Conservation (phyloP, 148 eudicot species). For the Rhododendron kiyosumense region DNA sequence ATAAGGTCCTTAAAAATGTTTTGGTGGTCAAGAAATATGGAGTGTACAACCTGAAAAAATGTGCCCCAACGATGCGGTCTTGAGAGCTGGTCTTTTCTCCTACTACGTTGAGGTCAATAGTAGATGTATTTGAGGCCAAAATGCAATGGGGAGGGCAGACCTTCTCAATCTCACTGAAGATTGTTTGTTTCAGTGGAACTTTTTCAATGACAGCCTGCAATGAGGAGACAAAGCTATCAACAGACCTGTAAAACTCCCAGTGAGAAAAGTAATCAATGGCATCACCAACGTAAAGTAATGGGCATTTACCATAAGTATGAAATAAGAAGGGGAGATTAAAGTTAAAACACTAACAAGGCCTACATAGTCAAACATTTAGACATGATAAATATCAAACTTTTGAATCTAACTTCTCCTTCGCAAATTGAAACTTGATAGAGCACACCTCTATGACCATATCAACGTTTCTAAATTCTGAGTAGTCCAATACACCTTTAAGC, state of each 20-base stretch:
- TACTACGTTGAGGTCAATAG: constrained; percentile 74
- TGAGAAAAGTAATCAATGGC: not conserved
- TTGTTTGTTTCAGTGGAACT: constrained; percentile 67
- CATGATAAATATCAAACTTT: not conserved
- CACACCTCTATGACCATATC: constrained; percentile 96
- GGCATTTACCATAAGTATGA: not conserved
- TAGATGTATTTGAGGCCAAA: constrained; percentile 90
- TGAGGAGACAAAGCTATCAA: constrained; percentile 15
- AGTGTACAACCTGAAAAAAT: constrained; percentile 76
- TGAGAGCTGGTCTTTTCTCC: constrained; percentile 78
- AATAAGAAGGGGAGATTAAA: not conserved
- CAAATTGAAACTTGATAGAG: constrained; percentile 8
- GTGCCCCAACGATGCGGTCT: constrained; percentile 89
- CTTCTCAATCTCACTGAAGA: constrained; percentile 87
- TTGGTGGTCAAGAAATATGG: constrained; percentile 8
- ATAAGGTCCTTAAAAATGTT: not conserved
- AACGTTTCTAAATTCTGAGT: constrained; percentile 71
- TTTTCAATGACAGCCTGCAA: constrained; percentile 90
- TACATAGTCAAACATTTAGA: not conserved
- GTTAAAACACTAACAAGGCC: not conserved
- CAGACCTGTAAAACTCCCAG: not conserved
- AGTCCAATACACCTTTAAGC: constrained; percentile 85
- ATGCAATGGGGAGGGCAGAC: constrained; percentile 89
- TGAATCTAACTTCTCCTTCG: not conserved
- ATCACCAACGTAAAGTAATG: not conserved